A percentile compares a stretch with the other conserved stretches of the same genome.
phyloP scores from a whole-genome alignment of 768 basidiomycete genomes.

The Suillus fuscotomentosus region DNA sequence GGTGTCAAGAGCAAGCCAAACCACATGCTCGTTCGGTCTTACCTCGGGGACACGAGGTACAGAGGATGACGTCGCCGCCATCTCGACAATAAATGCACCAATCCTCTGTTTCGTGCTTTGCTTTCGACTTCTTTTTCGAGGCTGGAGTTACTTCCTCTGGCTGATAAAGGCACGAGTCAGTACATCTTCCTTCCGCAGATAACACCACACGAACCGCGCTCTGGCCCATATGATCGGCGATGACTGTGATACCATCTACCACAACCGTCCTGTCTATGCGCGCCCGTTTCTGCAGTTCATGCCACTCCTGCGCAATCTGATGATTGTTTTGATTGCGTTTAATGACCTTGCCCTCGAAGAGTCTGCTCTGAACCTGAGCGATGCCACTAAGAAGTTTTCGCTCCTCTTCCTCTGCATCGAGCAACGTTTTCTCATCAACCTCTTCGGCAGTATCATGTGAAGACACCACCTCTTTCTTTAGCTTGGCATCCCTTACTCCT shows the following conservation, averaged over 20 bases:
- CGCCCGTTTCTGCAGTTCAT: slow-evolving; percentile 43
- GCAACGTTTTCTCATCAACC: slow-evolving; percentile 26
- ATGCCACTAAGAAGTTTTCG: slow-evolving; percentile 47
- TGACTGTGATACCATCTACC: slow-evolving; percentile 35
- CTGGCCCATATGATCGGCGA: slow-evolving; percentile 27
- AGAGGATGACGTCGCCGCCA: slow-evolving; percentile 52
- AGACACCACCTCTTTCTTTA: slow-evolving; percentile 38
- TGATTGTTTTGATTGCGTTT: slow-evolving; percentile 32
- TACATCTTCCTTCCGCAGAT: not conserved
- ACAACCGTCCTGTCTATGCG: slow-evolving; percentile 38
- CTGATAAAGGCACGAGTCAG: slow-evolving; percentile 11
- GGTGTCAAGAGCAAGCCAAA: not conserved
- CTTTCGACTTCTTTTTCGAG: slow-evolving; percentile 32
- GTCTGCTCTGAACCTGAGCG: slow-evolving; percentile 55
- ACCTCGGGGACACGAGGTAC: slow-evolving; percentile 56
- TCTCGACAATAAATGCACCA: slow-evolving; percentile 60
- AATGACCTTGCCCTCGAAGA: slow-evolving; percentile 55
- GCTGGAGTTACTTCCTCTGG: slow-evolving; percentile 11
- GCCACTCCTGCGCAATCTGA: slow-evolving; percentile 48
- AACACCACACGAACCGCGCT: slow-evolving; percentile 23
- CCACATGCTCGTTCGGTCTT: slow-evolving; percentile 10
- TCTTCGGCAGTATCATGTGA: slow-evolving; percentile 16
- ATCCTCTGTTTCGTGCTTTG: slow-evolving; percentile 51
- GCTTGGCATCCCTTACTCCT: slow-evolving; percentile 40
- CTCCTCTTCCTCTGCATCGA: slow-evolving; percentile 56